Conservation (phyloP, 768 basidiomycete species). For the Kwoniella botswanensis region DNA sequence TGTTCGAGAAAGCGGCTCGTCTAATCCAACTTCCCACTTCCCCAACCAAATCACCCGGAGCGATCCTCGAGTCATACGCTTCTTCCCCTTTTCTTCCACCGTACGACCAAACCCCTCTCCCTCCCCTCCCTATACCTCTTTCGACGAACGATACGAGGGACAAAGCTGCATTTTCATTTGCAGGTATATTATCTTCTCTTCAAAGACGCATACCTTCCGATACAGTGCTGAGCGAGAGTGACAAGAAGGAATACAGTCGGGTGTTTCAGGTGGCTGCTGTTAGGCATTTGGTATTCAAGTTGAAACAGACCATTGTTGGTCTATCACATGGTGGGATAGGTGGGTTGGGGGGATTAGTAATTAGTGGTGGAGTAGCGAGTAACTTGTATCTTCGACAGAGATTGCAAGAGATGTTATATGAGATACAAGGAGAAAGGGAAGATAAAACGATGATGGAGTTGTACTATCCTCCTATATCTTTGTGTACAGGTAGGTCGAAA, state of each 20-base stretch:
- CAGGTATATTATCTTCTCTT: constrained; percentile 74
- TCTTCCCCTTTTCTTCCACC: constrained; percentile 31
- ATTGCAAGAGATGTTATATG: constrained; percentile 39
- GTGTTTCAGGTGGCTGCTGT: constrained; percentile 76
- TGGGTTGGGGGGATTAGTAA: constrained; percentile 66
- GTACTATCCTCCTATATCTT: constrained; percentile 72
- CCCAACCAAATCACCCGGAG: constrained; percentile 27
- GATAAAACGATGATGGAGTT: constrained; percentile 60
- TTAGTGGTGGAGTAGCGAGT: constrained; percentile 92
- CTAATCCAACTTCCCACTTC: constrained; percentile 66
- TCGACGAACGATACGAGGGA: constrained; percentile 36
- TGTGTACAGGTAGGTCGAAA: constrained; percentile 75
- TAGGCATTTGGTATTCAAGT: constrained; percentile 75
- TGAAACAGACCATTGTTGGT: constrained; percentile 63
- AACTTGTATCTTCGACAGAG: constrained; percentile 67
- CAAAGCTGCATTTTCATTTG: constrained; percentile 74
- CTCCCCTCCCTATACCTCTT: constrained; percentile 35
- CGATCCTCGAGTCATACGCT: constrained; percentile 39
- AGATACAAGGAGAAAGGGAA: background rate
- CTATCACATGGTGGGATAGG: constrained; percentile 1
- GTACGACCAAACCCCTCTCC: constrained; percentile 23
- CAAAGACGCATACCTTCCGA: constrained; percentile 66
- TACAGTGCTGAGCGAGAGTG: constrained; percentile 16
- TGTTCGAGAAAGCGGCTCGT: constrained; percentile 82
- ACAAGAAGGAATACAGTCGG: constrained; percentile 64